A percentile compares a stretch with the other conserved stretches of the same genome.
Evolutionary conservation across 2,329 filamentous ascomycete genomes (phyloP).

Genomic region (Fusarium armeniacum): DNA sequence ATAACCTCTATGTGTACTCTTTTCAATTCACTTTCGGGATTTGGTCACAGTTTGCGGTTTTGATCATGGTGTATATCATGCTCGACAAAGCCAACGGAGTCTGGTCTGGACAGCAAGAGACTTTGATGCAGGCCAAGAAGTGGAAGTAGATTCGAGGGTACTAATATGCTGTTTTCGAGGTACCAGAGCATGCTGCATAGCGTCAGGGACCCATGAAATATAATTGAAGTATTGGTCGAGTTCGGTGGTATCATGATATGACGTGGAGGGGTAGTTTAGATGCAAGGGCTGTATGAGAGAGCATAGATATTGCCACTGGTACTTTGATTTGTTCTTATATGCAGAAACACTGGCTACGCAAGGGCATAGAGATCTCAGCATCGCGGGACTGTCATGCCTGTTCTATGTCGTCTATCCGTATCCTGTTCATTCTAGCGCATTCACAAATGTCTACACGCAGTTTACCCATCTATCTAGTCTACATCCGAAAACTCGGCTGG

Average conservation of each 20-base stretch:
- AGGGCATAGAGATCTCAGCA: too few species aligned
- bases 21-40: conserved; percentile 45
- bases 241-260: neutral
- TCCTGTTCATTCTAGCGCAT: neutral
- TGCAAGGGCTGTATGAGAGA: too few species aligned
- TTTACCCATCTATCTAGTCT: conserved; percentile 44
- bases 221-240: neutral
- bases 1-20: conserved; percentile 29
- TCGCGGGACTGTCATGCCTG: neutral
- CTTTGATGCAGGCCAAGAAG: conserved; percentile 26
- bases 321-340: too few species aligned
- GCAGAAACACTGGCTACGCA: too few species aligned
- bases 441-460: neutral
- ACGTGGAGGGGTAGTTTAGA: neutral
- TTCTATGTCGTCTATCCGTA: neutral
- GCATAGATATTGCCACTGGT: too few species aligned
- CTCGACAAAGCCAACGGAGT: conserved; percentile 46
- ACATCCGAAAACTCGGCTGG: conserved; percentile 55
- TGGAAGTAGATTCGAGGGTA: conserved; percentile 14
- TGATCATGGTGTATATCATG: conserved; percentile 49
- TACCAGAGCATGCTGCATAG: neutral
- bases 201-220: neutral
- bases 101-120: conserved; percentile 46
- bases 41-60: conserved; percentile 48
- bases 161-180: too few species aligned